phyloP scores from a whole-genome alignment of 73 alveolate genomes.

The Paramecium octaurelia region DNA sequence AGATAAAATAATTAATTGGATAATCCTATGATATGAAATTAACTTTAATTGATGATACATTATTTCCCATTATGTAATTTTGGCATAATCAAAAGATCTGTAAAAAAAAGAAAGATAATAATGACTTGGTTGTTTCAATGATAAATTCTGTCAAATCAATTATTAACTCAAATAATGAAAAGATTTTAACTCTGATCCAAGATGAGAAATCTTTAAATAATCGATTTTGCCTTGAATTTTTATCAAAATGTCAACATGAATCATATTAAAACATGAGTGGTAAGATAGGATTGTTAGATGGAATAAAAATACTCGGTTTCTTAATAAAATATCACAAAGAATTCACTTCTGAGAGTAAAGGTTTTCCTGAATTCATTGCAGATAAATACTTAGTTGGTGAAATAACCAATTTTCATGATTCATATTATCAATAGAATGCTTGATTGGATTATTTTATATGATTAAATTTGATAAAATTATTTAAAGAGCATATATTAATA shows the following conservation, averaged over 20 bases:
- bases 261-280: background rate
- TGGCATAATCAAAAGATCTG: background rate
- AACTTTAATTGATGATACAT: background rate
- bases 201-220: background rate
- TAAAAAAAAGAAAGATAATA: background rate
- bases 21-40: background rate
- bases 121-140: background rate
- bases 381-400: background rate
- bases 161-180: background rate
- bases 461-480: background rate
- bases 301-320: background rate
- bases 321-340: background rate
- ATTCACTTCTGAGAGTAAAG: background rate
- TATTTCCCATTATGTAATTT: background rate
- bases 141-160: background rate
- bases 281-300: background rate
- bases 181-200: background rate
- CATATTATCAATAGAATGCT: background rate
- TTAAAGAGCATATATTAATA: background rate
- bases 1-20: background rate
- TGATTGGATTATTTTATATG: background rate
- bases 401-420: background rate
- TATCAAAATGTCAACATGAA: background rate
- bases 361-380: background rate
- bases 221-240: background rate